Evolutionary conservation across 1,139 yeast species (phyloP).

Genomic region (Zygosaccharomyces sapae): DNA sequence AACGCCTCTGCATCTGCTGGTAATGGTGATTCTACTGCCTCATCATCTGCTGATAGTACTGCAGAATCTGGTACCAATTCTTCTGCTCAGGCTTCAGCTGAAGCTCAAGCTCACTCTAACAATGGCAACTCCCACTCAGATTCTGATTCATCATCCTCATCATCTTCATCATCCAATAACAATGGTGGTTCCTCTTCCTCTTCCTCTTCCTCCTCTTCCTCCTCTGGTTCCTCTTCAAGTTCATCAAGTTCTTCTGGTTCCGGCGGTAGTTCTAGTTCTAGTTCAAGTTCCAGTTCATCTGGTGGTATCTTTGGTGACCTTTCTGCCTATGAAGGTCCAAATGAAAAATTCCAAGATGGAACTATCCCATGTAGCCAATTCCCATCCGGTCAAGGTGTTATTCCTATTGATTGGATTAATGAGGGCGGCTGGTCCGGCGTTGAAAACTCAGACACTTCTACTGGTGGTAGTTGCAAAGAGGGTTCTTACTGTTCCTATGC

Average conservation of each 20-base stretch:
- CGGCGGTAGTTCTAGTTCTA: slow-evolving; percentile 34
- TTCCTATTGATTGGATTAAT: slow-evolving; percentile 54
- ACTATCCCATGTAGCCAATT: slow-evolving; percentile 54
- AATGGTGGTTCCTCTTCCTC: slow-evolving; percentile 44
- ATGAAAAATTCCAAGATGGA: slow-evolving; percentile 58
- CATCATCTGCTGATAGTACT: slow-evolving; percentile 28
- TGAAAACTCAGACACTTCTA: slow-evolving; percentile 55
- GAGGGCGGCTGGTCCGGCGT: slow-evolving; percentile 75
- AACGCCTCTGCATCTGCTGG: slow-evolving; percentile 26
- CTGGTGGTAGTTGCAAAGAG: slow-evolving; percentile 64
- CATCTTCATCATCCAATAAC: slow-evolving; percentile 32
- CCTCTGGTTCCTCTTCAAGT: slow-evolving; percentile 29
- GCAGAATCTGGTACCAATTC: slow-evolving; percentile 21
- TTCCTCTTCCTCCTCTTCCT: slow-evolving; percentile 22
- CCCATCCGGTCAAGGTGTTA: slow-evolving; percentile 72
- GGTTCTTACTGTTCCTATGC: slow-evolving; percentile 82
- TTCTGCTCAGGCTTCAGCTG: slow-evolving; percentile 26
- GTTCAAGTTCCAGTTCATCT: slow-evolving; percentile 35
- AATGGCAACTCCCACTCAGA: slow-evolving; percentile 36
- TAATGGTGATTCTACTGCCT: slow-evolving; percentile 29
- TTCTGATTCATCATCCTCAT: slow-evolving; percentile 45
- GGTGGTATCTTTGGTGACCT: slow-evolving; percentile 55
- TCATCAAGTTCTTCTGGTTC: slow-evolving; percentile 29
- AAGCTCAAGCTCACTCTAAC: slow-evolving; percentile 27
- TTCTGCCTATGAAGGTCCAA: slow-evolving; percentile 48